A percentile compares a stretch with the other conserved stretches of the same genome.
Conservation (phyloP, 768 basidiomycete genomes). For the Naganishia kalamii region DNA sequence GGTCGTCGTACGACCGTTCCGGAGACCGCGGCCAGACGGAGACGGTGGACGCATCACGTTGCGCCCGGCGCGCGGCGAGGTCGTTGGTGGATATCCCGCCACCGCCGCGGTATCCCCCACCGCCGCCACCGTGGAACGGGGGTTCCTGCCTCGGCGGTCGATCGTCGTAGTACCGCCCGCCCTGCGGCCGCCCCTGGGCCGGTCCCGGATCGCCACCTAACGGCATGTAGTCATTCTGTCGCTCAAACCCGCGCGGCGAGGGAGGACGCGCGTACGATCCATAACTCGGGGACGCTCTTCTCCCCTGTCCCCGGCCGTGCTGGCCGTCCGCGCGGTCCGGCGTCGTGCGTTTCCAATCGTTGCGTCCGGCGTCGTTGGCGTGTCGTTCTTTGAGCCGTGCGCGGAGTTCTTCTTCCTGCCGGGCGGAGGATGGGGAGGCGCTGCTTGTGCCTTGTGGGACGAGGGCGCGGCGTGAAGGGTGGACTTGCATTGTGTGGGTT, state of each 20-base stretch:
- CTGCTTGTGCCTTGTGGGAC: neutral
- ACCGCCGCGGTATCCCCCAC: neutral
- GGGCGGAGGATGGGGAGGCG: neutral
- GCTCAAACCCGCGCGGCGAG: neutral
- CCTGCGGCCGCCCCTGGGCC: neutral
- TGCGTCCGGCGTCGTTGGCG: neutral
- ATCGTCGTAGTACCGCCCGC: too few species aligned
- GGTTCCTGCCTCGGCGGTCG: too few species aligned
- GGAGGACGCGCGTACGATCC: neutral
- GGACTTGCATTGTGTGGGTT: neutral
- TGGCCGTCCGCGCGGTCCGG: neutral
- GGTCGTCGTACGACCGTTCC: constrained; percentile 35
- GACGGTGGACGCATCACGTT: constrained; percentile 39
- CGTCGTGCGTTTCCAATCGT: neutral
- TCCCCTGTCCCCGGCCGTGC: neutral
- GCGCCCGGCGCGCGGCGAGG: constrained; percentile 28
- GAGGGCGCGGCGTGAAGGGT: neutral
- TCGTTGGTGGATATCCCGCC: neutral
- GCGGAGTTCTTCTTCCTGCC: neutral
- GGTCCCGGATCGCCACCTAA: neutral
- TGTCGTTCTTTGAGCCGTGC: constrained; percentile 2
- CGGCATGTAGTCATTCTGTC: constrained; percentile 10
- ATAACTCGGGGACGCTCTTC: neutral
- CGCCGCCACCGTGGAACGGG: too few species aligned
- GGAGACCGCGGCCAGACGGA: constrained; percentile 44